Conservation (phyloP, 257 asterid genomes). For the Solanum bulbocastanum region DNA sequence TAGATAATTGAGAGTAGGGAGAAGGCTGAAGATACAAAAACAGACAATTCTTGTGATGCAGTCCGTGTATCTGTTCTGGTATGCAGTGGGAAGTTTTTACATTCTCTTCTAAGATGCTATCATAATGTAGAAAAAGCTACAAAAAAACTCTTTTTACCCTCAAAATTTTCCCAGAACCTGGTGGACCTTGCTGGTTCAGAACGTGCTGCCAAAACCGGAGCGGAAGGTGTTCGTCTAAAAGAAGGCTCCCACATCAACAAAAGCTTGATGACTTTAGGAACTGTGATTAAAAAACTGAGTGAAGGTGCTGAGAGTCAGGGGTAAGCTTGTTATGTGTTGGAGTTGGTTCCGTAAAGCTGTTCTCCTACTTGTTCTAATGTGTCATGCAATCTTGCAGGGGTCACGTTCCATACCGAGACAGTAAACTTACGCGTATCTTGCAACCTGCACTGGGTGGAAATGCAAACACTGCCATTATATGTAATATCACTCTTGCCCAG, state of each 20-base stretch:
- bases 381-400: constrained; percentile 54
- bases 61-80: constrained; percentile 99
- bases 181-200: constrained; percentile 99
- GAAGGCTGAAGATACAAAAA: constrained; percentile 46
- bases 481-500: constrained; percentile 98
- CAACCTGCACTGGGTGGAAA: constrained; percentile 98
- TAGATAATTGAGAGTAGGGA: constrained; percentile 95
- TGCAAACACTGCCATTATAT: constrained; percentile 93
- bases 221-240: constrained; percentile 95
- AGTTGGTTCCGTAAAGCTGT: background rate
- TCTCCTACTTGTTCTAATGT: constrained; percentile 4
- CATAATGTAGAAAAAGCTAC: background rate
- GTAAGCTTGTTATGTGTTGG: constrained; percentile 35
- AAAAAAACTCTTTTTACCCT: background rate
- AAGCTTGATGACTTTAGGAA: constrained; percentile 91
- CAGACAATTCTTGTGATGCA: constrained; percentile 79
- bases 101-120: constrained; percentile 2
- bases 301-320: constrained; percentile 99
- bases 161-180: constrained; percentile 52
- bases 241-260: constrained; percentile 98
- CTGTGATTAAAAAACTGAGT: constrained; percentile 95
- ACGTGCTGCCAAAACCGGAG: constrained; percentile 99
- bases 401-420: constrained; percentile 96
- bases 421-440: constrained; percentile 94
- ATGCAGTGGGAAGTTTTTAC: constrained; percentile 13